Evolutionary conservation across 2,329 filamentous ascomycete species (phyloP).

Genomic region (Rutstroemia sp.): DNA sequence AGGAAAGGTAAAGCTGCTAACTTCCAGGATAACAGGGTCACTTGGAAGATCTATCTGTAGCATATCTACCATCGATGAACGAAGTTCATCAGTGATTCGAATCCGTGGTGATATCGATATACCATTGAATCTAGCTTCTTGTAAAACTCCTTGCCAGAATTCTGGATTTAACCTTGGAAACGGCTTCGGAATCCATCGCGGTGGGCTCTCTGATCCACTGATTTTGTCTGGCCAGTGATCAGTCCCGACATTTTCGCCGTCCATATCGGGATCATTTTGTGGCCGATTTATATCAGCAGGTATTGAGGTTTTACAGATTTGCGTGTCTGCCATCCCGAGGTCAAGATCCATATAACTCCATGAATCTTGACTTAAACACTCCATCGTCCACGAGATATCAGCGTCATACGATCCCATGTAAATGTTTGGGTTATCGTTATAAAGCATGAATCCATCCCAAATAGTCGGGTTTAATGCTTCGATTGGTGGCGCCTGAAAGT

Average conservation of each 20-base stretch:
- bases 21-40: constrained; percentile 11
- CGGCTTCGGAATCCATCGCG: constrained; percentile 11
- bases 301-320: background rate
- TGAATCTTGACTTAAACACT: constrained; percentile 12
- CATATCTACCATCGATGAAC: constrained; percentile 14
- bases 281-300: background rate
- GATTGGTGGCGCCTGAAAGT: constrained; percentile 8
- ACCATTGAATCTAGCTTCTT: constrained; percentile 20
- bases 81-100: constrained; percentile 15
- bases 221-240: constrained; percentile 26
- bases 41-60: constrained; percentile 6
- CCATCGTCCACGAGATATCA: constrained; percentile 26
- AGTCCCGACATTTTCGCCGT: constrained; percentile 21
- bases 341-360: constrained; percentile 5
- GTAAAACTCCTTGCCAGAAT: constrained; percentile 24
- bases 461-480: constrained; percentile 18
- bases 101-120: constrained; percentile 16
- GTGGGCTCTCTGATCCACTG: constrained; percentile 10
- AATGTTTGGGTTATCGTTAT: constrained; percentile 16
- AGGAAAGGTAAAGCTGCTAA: constrained; percentile 22
- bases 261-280: constrained; percentile 16
- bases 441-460: constrained; percentile 26
- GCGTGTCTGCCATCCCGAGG: background rate
- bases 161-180: constrained; percentile 18
- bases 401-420: constrained; percentile 28